Base-by-base conservation (phyloP, 2,329 filamentous ascomycete species). In the Aspergillus aculeatus region DNA sequence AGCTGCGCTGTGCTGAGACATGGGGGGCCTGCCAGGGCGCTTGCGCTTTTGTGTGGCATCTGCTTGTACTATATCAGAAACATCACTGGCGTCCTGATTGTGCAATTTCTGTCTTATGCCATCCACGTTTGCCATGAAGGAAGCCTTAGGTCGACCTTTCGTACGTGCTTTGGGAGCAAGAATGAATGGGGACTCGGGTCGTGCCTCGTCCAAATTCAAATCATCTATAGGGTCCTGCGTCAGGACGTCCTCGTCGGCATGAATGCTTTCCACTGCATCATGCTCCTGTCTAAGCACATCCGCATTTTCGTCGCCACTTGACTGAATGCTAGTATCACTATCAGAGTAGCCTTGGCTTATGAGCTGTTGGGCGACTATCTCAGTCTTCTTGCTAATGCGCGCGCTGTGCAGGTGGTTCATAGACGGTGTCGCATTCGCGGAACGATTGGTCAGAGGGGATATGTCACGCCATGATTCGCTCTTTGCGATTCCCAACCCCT, bases 361-460 rank as follows among this genome's bases (percentile, higher is more conserved):
- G 21, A 69, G 62, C 35, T 61, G 60, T 5, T 71, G 69, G 9
- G 65, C n/a, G 10, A 56, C 63, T 12, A 57, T 64, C 23, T 59
- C 53, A 38, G 47, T 55, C n/a, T 32, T 60, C 29, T 64, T 65
- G 50, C 68, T 73, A 26, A 64, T 63, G 53, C 60, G 63, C 21
- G 59, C 50, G 32, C 62, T 65, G 53, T 66, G 68, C 19, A 68
- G 64, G 38, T 70, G 68, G 47, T 68, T 69, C 4, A 69, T 47
- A 21, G 68, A 66, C 4, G 70, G 69, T 26, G 58, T 47, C 10
- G 72, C 70, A 50, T 76, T 76, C 14, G 73, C 65, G 2, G 75
- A 74, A 16, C 73, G 69, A 54, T 73, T 69, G 41, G 73, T 73
- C 23, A 77, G 67, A 19, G 75, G 75, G 35, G 71, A 75, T n/a